Percentiles rank a stretch among this genome's conserved stretches.
Evolutionary conservation across 768 basidiomycete genomes (phyloP).

Genomic region (Porphyrellus cyaneotinctus): DNA sequence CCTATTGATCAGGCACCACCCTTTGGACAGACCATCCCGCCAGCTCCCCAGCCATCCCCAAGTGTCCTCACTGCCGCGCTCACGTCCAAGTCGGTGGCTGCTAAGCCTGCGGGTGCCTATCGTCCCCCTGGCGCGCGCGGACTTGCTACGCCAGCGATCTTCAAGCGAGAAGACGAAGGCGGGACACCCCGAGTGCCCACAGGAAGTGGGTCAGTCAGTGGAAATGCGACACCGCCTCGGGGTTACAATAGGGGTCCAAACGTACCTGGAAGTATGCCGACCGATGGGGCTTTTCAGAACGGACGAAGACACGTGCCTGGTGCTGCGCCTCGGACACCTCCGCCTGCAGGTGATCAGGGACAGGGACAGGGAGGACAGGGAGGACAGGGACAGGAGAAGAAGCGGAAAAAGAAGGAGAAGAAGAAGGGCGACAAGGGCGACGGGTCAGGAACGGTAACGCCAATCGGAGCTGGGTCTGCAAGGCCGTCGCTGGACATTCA

Average conservation of each 20-base stretch:
- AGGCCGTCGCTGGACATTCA: constrained; percentile 37
- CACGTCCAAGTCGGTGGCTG: constrained; percentile 48
- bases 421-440: constrained; percentile 42
- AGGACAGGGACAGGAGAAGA: constrained; percentile 35
- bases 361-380: constrained; percentile 27
- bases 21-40: constrained; percentile 64
- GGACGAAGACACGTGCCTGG: constrained; percentile 62
- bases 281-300: constrained; percentile 32
- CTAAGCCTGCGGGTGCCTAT: constrained; percentile 83
- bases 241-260: constrained; percentile 56
- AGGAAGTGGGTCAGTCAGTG: constrained; percentile 36
- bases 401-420: constrained; percentile 54
- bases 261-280: constrained; percentile 44
- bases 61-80: constrained; percentile 50
- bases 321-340: constrained; percentile 50
- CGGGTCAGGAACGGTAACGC: constrained; percentile 29
- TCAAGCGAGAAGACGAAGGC: constrained; percentile 90
- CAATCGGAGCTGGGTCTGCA: constrained; percentile 22
- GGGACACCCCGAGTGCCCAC: constrained; percentile 52
- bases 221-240: constrained; percentile 60
- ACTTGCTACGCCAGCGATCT: constrained; percentile 80
- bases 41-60: constrained; percentile 60
- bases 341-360: constrained; percentile 37
- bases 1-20: constrained; percentile 60
- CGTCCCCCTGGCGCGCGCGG: constrained; percentile 93